These are phyloP conservation scores for Nepenthes gracilis DNA, from an alignment of 148 eudicot species.

Conservation along the genomic window DNA sequence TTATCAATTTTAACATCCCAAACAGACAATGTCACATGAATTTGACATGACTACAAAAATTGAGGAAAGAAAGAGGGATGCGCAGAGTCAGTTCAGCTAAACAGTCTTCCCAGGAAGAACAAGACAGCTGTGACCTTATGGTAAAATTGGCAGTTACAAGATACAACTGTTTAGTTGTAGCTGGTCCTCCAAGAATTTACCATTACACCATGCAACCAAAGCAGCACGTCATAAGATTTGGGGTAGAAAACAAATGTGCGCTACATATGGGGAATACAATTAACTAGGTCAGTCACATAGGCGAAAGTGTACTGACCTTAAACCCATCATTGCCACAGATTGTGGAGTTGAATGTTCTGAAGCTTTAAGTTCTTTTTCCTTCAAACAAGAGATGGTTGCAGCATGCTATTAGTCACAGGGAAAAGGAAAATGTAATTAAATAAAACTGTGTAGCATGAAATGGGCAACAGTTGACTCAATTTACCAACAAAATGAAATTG, in stretches of 20 bases:
- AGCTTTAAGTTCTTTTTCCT: conserved; percentile 73
- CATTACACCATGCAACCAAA: not conserved
- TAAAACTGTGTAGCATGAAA: not conserved
- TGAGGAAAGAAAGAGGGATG: no score
- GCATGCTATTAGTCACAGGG: conserved; percentile 1
- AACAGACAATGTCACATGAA: no score
- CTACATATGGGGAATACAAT: not conserved
- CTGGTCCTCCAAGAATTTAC: not conserved
- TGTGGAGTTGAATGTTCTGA: conserved; percentile 70
- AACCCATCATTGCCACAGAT: conserved; percentile 52
- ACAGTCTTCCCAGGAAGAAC: no score
- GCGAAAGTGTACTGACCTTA: conserved; percentile 38
- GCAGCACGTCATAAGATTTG: not conserved
- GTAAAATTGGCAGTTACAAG: no score
- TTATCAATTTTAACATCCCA: no score
- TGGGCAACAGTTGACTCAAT: not conserved
- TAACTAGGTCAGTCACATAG: not conserved
- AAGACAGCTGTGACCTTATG: no score
- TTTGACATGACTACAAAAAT: no score
- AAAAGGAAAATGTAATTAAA: not conserved
- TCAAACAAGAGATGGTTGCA: conserved; percentile 4
- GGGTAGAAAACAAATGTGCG: not conserved
- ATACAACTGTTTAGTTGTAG: no score
- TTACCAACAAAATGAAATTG: not conserved
- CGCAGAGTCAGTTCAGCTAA: no score